Percentiles rank a stretch among this genome's conserved stretches.
These are phyloP conservation scores for Candida rishiriensis DNA, from an alignment of 805 yeast species.

Conservation along the genomic window DNA sequence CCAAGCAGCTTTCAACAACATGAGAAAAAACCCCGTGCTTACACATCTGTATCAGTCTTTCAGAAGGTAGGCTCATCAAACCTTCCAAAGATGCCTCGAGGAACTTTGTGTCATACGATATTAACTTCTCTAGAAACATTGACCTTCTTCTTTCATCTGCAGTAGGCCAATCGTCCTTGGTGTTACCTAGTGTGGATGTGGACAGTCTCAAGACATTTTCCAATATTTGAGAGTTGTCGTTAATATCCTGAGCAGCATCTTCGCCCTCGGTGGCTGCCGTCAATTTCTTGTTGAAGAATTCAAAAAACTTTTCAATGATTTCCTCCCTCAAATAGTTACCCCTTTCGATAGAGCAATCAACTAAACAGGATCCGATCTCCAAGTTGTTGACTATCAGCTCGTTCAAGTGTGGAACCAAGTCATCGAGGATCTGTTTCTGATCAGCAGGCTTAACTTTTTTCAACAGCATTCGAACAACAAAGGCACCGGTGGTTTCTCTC, in stretches of 20 bases:
- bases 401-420: slow-evolving; percentile 61
- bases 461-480: slow-evolving; percentile 68
- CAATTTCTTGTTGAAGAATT: slow-evolving; percentile 33
- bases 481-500: slow-evolving; percentile 82
- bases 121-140: slow-evolving; percentile 65
- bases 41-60: slow-evolving; percentile 67
- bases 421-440: slow-evolving; percentile 57
- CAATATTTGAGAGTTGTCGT: slow-evolving; percentile 42
- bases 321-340: slow-evolving; percentile 57
- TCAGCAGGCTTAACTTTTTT: slow-evolving; percentile 59
- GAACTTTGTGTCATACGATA: slow-evolving; percentile 62
- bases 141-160: slow-evolving; percentile 83
- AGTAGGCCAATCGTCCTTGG: slow-evolving; percentile 88
- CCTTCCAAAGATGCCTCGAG: slow-evolving; percentile 55
- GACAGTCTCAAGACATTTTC: slow-evolving; percentile 65
- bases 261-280: slow-evolving; percentile 1
- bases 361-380: slow-evolving; percentile 61
- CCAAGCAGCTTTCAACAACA: slow-evolving; percentile 67
- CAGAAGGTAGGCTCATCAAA: slow-evolving; percentile 55
- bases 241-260: slow-evolving; percentile 29
- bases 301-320: slow-evolving; percentile 45
- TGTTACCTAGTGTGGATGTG: slow-evolving; percentile 73
- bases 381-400: slow-evolving; percentile 60
- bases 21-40: slow-evolving; percentile 89
- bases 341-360: slow-evolving; percentile 59